These are phyloP conservation scores for Arthrobotrys entomopaga DNA, from an alignment of 2,329 filamentous ascomycete genomes.

Conservation along the genomic window DNA sequence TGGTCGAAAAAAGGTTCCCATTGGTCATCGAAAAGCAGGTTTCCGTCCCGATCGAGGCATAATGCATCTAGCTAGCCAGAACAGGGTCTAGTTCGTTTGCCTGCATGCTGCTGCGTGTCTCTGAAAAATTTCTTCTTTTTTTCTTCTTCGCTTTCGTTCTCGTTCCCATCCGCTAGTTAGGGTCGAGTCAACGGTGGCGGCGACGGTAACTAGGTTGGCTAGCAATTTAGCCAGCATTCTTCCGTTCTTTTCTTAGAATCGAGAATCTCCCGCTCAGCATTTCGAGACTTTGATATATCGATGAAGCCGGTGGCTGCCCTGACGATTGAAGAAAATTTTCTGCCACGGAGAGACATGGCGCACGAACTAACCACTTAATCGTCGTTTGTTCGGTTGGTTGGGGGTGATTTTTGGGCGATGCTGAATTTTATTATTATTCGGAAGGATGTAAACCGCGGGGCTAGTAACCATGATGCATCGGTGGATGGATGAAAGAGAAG, in stretches of 20 bases:
- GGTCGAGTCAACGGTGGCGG: slow-evolving; percentile 2
- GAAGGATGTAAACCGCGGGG: slow-evolving; percentile 7
- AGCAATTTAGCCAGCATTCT: slow-evolving; percentile 56
- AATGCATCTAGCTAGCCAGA: slow-evolving; percentile 16
- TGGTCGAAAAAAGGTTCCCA: slow-evolving; percentile 34
- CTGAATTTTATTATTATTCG: slow-evolving; percentile 13
- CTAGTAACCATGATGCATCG: slow-evolving; percentile 3
- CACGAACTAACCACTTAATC: too few relatives aligned
- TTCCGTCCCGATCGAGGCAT: slow-evolving; percentile 30
- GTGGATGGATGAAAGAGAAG: slow-evolving; percentile 3
- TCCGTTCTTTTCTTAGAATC: slow-evolving; percentile 55
- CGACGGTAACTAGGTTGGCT: slow-evolving; percentile 32
- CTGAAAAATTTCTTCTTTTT: slow-evolving; percentile 51
- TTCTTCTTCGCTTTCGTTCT: slow-evolving; percentile 3
- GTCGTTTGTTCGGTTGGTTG: too few relatives aligned
- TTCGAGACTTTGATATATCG: slow-evolving; percentile 24
- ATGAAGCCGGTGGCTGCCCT: slow-evolving; percentile 12
- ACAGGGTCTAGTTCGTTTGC: slow-evolving; percentile 20
- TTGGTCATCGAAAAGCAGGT: slow-evolving; percentile 42
- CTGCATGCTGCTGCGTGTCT: slow-evolving; percentile 53
- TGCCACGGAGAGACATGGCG: too few relatives aligned
- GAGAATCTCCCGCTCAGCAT: slow-evolving; percentile 22
- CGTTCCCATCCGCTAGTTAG: slow-evolving; percentile 8
- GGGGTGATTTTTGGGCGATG: background rate
- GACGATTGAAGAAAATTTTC: background rate